Percentiles rank a stretch among this genome's conserved stretches.
phyloP scores from a whole-genome alignment of 352 stramenopile genomes.

The Phytophthora idaei region DNA sequence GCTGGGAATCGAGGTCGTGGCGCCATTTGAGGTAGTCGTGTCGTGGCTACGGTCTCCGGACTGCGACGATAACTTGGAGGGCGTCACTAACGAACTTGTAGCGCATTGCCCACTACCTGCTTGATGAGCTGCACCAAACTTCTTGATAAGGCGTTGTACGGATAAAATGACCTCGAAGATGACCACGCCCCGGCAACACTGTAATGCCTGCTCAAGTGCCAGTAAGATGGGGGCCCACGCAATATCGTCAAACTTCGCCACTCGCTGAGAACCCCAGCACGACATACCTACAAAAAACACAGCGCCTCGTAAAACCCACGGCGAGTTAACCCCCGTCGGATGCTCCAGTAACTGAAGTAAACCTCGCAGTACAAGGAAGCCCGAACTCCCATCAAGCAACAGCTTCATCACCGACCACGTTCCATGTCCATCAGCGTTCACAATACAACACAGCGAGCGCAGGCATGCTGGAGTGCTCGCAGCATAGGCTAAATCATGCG shows the following conservation, averaged over 20 bases:
- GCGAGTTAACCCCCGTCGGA: conserved; percentile 47
- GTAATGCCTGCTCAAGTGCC: conserved; percentile 62
- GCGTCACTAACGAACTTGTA: conserved; percentile 7
- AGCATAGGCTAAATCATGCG: conserved; percentile 62
- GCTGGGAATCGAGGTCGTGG: conserved; percentile 2
- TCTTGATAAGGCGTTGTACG: conserved; percentile 87
- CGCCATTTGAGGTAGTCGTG: neutral
- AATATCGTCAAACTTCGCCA: conserved; percentile 74
- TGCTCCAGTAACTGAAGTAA: conserved; percentile 79
- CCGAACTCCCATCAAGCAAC: conserved; percentile 63
- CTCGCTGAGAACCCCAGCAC: conserved; percentile 85
- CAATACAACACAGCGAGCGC: conserved; percentile 80
- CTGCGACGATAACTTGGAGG: conserved; percentile 3
- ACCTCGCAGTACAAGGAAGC: conserved; percentile 74
- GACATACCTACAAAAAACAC: conserved; percentile 92
- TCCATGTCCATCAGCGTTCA: conserved; percentile 82
- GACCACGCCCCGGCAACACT: conserved; percentile 77
- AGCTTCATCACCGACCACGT: conserved; percentile 87
- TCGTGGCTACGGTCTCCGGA: conserved; percentile 13
- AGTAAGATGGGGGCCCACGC: conserved; percentile 77
- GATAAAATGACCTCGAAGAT: conserved; percentile 90
- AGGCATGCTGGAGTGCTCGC: conserved; percentile 68
- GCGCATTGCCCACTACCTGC: conserved; percentile 14
- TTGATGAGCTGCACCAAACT: conserved; percentile 58
- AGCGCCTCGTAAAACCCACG: conserved; percentile 79